Evolutionary conservation across 148 eudicot species (phyloP).

Genomic region (Euryodendron excelsum): DNA sequence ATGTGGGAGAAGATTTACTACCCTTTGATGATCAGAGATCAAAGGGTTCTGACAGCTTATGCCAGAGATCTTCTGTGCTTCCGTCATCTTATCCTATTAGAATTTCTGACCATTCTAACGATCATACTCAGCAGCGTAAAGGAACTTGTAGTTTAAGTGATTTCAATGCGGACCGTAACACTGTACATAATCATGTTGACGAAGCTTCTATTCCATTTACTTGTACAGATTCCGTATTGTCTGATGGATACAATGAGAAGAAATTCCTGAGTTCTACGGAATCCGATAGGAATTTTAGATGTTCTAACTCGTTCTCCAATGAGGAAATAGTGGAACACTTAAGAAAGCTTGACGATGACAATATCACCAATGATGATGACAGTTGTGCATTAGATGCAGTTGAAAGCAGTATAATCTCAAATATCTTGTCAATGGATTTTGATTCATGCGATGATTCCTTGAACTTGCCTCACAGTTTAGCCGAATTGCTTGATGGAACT

Average conservation of each 20-base stretch:
- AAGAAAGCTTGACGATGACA: constrained; percentile 41
- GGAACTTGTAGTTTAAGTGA: not conserved
- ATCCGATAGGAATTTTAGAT: constrained; percentile 37
- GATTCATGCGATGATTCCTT: constrained; percentile 46
- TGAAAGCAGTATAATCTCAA: constrained; percentile 48
- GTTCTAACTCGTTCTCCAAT: constrained; percentile 39
- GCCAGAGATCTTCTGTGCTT: constrained; percentile 22
- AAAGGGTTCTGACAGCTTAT: constrained; percentile 13
- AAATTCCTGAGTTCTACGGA: constrained; percentile 34
- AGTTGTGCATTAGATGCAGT: constrained; percentile 35
- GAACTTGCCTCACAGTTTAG: constrained; percentile 14
- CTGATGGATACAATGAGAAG: constrained; percentile 29
- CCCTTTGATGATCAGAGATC: constrained; percentile 22
- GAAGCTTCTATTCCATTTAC: constrained; percentile 28
- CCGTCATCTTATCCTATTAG: not conserved
- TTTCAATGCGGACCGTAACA: constrained; percentile 10
- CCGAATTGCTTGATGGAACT: constrained; percentile 18
- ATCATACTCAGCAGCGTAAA: not conserved
- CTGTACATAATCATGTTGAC: constrained; percentile 26
- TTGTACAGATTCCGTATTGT: constrained; percentile 24
- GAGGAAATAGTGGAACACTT: constrained; percentile 56
- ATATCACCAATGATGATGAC: constrained; percentile 23
- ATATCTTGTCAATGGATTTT: constrained; percentile 46
- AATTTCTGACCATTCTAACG: not conserved
- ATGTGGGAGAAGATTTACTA: constrained; percentile 15